Percentiles rank a stretch among this genome's conserved stretches.
These are phyloP conservation scores for Achaetomiella virescens DNA, from an alignment of 495 filamentous ascomycete species.

Conservation along the genomic window DNA sequence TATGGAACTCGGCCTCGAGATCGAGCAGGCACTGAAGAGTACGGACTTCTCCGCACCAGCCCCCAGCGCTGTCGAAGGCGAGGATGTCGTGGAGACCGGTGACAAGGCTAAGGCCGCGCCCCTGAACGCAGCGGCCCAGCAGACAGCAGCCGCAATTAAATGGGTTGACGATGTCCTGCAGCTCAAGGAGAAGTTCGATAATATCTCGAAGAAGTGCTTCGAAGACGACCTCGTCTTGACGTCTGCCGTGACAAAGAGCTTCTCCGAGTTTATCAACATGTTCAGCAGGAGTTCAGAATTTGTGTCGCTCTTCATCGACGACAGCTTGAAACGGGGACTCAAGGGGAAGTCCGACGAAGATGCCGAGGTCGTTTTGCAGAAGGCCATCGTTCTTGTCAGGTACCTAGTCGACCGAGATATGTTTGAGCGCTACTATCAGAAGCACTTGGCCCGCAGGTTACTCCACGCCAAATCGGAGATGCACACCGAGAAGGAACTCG, in stretches of 20 bases:
- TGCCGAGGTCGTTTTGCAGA: slow-evolving; percentile 81
- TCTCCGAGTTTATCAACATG: slow-evolving; percentile 83
- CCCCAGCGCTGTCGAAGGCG: slow-evolving; percentile 40
- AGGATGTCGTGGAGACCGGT: slow-evolving; percentile 42
- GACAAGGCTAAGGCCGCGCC: slow-evolving; percentile 39
- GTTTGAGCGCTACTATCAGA: slow-evolving; percentile 98
- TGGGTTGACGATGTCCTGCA: slow-evolving; percentile 90
- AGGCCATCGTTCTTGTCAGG: slow-evolving; percentile 78
- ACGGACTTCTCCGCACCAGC: slow-evolving; percentile 36
- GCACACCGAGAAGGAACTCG: slow-evolving; percentile 89
- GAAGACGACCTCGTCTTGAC: slow-evolving; percentile 68
- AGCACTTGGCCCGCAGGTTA: slow-evolving; percentile 81
- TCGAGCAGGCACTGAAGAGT: slow-evolving; percentile 61
- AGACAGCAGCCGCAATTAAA: slow-evolving; percentile 75
- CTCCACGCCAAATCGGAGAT: slow-evolving; percentile 81
- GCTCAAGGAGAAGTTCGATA: slow-evolving; percentile 87
- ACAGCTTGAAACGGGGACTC: slow-evolving; percentile 89
- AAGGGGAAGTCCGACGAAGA: slow-evolving; percentile 88
- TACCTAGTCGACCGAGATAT: slow-evolving; percentile 90
- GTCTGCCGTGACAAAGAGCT: slow-evolving; percentile 74
- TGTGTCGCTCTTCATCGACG: slow-evolving; percentile 94
- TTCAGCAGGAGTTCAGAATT: slow-evolving; percentile 81
- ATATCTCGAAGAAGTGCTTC: slow-evolving; percentile 64
- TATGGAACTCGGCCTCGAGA: slow-evolving; percentile 69
- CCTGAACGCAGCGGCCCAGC: slow-evolving; percentile 42